Percentiles rank a stretch among this genome's conserved stretches.
phyloP scores from a whole-genome alignment of 495 filamentous ascomycete genomes.

The Penicillium verhagenii region DNA sequence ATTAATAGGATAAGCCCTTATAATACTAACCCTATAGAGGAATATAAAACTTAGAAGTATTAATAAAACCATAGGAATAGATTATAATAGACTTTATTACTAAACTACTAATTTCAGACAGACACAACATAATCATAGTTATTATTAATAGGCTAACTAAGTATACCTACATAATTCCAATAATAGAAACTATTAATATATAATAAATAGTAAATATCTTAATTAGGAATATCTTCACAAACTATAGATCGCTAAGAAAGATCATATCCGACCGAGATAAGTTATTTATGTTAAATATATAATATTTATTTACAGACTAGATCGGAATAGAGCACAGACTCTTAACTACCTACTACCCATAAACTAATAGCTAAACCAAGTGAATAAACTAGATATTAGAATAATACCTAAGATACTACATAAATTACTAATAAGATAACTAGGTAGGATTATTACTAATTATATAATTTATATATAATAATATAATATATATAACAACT shows the following conservation, averaged over 20 bases:
- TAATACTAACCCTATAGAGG: no score
- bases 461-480: conserved; percentile 29
- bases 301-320: background rate
- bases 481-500: background rate
- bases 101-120: no score
- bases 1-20: background rate
- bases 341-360: conserved; percentile 25
- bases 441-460: conserved; percentile 23
- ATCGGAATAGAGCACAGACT: conserved; percentile 8
- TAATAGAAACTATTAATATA: no score
- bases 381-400: conserved; percentile 19
- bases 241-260: background rate
- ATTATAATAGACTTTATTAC: no score
- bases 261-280: background rate
- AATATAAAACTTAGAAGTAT: no score
- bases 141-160: background rate
- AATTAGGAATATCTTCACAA: no score
- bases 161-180: background rate
- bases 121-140: background rate
- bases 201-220: no score
- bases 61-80: no score
- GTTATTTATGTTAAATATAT: background rate
- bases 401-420: conserved; percentile 21
- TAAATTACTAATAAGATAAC: conserved; percentile 29
- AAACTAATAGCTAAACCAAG: conserved; percentile 32